phyloP scores from a whole-genome alignment of 1,284 basidiomycete species.

The Pisolithus thermaeus region DNA sequence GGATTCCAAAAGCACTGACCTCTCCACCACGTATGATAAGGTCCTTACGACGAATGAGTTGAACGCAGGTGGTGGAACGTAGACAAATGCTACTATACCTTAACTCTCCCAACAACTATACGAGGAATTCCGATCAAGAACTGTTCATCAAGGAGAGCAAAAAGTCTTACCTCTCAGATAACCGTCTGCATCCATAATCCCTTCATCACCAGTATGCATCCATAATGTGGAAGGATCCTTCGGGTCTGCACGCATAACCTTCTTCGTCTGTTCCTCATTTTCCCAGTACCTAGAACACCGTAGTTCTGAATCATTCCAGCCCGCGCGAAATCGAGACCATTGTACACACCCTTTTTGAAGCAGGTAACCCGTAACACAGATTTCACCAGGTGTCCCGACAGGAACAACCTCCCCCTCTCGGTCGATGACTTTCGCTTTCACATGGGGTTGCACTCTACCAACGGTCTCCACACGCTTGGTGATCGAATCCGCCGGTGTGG shows the following conservation, averaged over 20 bases:
- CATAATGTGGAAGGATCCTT: constrained; percentile 56
- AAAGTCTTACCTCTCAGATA: constrained; percentile 58
- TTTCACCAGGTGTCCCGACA: constrained; percentile 64
- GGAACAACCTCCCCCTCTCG: constrained; percentile 56
- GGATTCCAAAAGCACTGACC: constrained; percentile 29
- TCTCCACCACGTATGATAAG: constrained; percentile 87
- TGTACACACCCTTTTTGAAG: constrained; percentile 66
- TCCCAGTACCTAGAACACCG: constrained; percentile 68
- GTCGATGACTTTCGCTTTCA: constrained; percentile 70
- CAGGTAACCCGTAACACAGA: constrained; percentile 70
- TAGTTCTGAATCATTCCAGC: background rate
- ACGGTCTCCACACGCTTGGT: constrained; percentile 77
- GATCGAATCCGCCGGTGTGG: constrained; percentile 59
- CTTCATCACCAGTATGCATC: constrained; percentile 87
- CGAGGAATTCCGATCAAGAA: constrained; percentile 4
- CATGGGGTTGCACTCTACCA: constrained; percentile 72
- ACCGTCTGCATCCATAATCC: constrained; percentile 76
- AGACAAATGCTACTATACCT: constrained; percentile 35
- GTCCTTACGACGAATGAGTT: constrained; percentile 40
- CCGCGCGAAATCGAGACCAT: background rate
- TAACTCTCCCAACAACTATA: constrained; percentile 72
- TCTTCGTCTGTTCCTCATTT: constrained; percentile 63
- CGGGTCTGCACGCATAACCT: constrained; percentile 50
- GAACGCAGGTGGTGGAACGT: background rate
- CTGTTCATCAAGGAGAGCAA: background rate